Conservation (phyloP, 2,329 filamentous ascomycete genomes). For the Aspergillus fumigatus region DNA sequence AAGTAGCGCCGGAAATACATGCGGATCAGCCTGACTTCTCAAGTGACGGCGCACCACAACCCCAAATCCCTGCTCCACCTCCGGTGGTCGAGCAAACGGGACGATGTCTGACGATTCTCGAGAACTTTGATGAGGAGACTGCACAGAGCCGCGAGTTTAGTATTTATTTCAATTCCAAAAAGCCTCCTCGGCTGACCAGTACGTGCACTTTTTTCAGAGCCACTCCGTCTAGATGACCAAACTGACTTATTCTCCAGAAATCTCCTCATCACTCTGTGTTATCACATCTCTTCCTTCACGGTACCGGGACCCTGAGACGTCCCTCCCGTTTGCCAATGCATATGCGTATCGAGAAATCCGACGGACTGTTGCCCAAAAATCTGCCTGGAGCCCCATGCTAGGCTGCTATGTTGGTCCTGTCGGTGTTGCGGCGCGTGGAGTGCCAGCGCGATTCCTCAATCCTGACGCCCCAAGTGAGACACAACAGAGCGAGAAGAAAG, state of each 20-base stretch:
- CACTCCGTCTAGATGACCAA: neutral
- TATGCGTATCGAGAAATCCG: slow-evolving; percentile 76
- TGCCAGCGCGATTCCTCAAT: slow-evolving; percentile 67
- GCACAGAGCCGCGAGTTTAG: slow-evolving; percentile 52
- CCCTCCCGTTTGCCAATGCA: slow-evolving; percentile 72
- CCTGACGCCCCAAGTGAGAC: slow-evolving; percentile 12
- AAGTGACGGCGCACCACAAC: slow-evolving; percentile 18
- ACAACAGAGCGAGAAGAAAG: slow-evolving; percentile 9
- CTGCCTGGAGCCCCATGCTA: slow-evolving; percentile 75
- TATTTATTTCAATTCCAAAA: slow-evolving; percentile 54
- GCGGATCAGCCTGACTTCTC: slow-evolving; percentile 9
- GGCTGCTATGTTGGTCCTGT: slow-evolving; percentile 74
- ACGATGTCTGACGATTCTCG: slow-evolving; percentile 56
- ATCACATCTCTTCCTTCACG: slow-evolving; percentile 78
- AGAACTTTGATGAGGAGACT: slow-evolving; percentile 53
- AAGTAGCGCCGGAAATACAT: slow-evolving; percentile 15
- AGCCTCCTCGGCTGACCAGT: slow-evolving; percentile 45
- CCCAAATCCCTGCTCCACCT: slow-evolving; percentile 26
- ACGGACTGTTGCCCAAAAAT: slow-evolving; percentile 66
- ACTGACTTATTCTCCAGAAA: slow-evolving; percentile 29
- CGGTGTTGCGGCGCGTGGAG: slow-evolving; percentile 62
- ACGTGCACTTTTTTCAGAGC: slow-evolving; percentile 22
- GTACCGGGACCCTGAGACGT: slow-evolving; percentile 81
- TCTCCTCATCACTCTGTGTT: slow-evolving; percentile 59
- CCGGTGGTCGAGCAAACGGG: slow-evolving; percentile 48